Evolutionary conservation across 2,329 filamentous ascomycete genomes (phyloP).

Genomic region (Cucurbitaria berberidis): DNA sequence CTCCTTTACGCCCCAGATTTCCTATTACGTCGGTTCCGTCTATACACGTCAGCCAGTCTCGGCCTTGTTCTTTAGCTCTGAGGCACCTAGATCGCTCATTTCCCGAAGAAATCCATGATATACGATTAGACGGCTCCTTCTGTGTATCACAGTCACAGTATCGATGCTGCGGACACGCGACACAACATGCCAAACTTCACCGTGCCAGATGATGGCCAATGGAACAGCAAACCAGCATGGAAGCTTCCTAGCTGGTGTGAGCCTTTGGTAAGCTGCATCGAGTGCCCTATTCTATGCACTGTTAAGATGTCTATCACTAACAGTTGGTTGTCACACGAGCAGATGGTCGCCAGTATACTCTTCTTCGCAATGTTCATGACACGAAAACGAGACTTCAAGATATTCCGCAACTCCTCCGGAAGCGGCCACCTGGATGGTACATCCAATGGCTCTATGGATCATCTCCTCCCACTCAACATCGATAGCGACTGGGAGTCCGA

Average conservation of each 20-base stretch:
- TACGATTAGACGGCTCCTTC: background rate
- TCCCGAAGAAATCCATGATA: background rate
- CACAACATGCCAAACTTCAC: conserved; percentile 21
- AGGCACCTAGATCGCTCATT: background rate
- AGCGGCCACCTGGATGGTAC: conserved; percentile 45
- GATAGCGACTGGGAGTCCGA: conserved; percentile 45
- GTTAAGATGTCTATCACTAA: conserved; percentile 6
- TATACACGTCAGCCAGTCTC: background rate
- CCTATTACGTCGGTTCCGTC: background rate
- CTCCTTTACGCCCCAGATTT: too few species aligned
- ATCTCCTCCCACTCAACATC: conserved; percentile 48
- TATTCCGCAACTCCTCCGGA: conserved; percentile 44
- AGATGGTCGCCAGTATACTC: conserved; percentile 60
- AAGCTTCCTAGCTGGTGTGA: conserved; percentile 52
- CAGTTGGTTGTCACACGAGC: background rate
- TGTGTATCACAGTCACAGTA: background rate
- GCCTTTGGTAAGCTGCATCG: conserved; percentile 41
- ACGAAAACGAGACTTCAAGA: conserved; percentile 52
- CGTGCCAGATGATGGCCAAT: conserved; percentile 29
- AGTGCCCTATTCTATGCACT: background rate
- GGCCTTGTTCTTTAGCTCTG: background rate
- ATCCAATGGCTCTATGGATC: conserved; percentile 48
- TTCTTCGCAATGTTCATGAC: conserved; percentile 58
- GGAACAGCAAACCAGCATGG: conserved; percentile 52
- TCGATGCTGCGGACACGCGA: conserved; percentile 2